A percentile compares a stretch with the other conserved stretches of the same genome.
Evolutionary conservation across 148 eudicot species (phyloP).

Genomic region (Spergularia bocconei): DNA sequence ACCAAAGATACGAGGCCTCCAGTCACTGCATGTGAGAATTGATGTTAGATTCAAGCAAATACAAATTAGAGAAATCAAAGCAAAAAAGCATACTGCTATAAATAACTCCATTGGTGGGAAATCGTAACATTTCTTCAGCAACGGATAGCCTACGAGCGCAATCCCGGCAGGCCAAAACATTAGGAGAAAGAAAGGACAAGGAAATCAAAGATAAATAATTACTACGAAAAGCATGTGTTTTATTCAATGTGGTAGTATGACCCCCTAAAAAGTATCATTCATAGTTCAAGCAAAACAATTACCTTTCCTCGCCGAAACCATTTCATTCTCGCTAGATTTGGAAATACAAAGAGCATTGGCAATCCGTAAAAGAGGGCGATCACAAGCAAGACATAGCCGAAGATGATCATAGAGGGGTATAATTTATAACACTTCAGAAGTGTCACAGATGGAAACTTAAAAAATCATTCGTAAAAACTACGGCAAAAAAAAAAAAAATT

Average conservation of each 20-base stretch:
- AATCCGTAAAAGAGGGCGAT: constrained; percentile 89
- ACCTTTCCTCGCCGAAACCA: constrained; percentile 53
- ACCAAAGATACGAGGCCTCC: constrained; percentile 69
- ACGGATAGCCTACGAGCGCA: constrained; percentile 50
- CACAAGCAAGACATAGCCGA: constrained; percentile 82
- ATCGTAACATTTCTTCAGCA: constrained; percentile 80
- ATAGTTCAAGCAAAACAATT: constrained; percentile 15
- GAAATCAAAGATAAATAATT: background rate
- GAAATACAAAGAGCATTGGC: constrained; percentile 70
- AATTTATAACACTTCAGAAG: constrained; percentile 3
- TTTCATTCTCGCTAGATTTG: constrained; percentile 34
- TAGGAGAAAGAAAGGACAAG: background rate
- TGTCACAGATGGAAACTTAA: too few relatives aligned
- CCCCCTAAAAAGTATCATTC: background rate
- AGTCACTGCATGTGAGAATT: constrained; percentile 59
- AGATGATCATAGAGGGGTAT: constrained; percentile 35
- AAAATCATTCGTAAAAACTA: too few relatives aligned
- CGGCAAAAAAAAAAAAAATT: too few relatives aligned
- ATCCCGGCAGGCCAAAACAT: background rate
- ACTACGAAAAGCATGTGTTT: background rate
- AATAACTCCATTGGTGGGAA: constrained; percentile 69
- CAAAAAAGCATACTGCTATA: background rate
- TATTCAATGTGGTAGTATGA: background rate
- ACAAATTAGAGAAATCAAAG: background rate
- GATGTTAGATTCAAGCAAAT: constrained; percentile 6